phyloP scores from a whole-genome alignment of 1,284 basidiomycete genomes.

The Trichosporon ovoides region DNA sequence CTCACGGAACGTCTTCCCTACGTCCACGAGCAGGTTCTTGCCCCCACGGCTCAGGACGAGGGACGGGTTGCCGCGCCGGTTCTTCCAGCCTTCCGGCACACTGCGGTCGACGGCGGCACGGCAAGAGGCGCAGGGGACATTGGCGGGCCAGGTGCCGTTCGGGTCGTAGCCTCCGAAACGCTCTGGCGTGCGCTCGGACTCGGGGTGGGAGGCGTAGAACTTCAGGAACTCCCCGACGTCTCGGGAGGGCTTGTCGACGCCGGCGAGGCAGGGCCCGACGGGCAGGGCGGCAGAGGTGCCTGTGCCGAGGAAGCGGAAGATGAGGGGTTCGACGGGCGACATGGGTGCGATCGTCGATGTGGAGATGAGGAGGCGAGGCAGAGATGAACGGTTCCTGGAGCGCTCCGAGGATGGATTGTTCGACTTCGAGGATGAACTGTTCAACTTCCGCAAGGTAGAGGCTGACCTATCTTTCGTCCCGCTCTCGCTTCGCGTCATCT shows the following conservation, averaged over 20 bases:
- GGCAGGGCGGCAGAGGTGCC: slow-evolving; percentile 48
- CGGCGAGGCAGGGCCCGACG: slow-evolving; percentile 41
- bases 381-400: no score
- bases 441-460: neutral
- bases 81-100: slow-evolving; percentile 44
- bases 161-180: slow-evolving; percentile 28
- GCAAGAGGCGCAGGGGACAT: slow-evolving; percentile 43
- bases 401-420: no score
- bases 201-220: slow-evolving; percentile 9
- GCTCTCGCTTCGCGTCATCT: no score
- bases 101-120: slow-evolving; percentile 37
- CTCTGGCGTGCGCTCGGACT: slow-evolving; percentile 6
- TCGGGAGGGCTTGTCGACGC: slow-evolving; percentile 15
- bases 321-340: slow-evolving; percentile 19
- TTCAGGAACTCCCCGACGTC: slow-evolving; percentile 21
- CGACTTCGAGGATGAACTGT: no score
- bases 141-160: slow-evolving; percentile 31
- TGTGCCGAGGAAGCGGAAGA: slow-evolving; percentile 47
- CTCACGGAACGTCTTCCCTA: slow-evolving; percentile 50
- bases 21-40: slow-evolving; percentile 49
- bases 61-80: slow-evolving; percentile 46
- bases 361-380: no score
- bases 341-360: neutral
- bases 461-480: neutral
- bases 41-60: slow-evolving; percentile 29